These are phyloP conservation scores for Dactylorhiza incarnata DNA, from an alignment of 106 monocot species.

Conservation along the genomic window DNA sequence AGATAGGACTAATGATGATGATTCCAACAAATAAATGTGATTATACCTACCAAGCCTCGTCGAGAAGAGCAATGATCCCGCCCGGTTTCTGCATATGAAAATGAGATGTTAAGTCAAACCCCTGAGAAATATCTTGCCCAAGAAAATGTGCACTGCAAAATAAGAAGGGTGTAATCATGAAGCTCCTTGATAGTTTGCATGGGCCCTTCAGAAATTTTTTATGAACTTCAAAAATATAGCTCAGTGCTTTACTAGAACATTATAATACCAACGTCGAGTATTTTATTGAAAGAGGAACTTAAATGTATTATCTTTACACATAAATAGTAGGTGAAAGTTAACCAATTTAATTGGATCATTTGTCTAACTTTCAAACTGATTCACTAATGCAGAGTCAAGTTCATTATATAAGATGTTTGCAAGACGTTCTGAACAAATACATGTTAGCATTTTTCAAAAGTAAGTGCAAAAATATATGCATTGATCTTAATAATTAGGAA, in stretches of 20 bases:
- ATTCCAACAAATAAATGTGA: conserved; percentile 6
- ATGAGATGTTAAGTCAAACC: not conserved
- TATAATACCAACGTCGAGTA: not conserved
- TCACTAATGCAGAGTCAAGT: not conserved
- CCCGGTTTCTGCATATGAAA: conserved; percentile 73
- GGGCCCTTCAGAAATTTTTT: not conserved
- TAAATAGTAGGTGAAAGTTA: not conserved
- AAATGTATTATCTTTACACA: not conserved
- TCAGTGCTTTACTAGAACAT: not conserved
- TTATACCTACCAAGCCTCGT: conserved; percentile 84
- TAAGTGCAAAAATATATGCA: not conserved
- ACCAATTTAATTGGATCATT: not conserved
- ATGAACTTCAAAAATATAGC: not conserved
- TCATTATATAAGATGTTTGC: not conserved
- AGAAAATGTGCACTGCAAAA: not conserved
- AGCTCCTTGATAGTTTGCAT: not conserved
- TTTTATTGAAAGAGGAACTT: conserved; percentile 1
- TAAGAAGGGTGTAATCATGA: too few species aligned
- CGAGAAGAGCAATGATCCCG: conserved; percentile 81
- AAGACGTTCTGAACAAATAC: not conserved
- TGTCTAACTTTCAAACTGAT: not conserved
- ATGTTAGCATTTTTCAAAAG: not conserved
- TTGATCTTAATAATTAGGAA: not conserved
- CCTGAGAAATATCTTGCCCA: not conserved
- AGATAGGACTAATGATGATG: not conserved